phyloP scores from a whole-genome alignment of 345 rosid genomes.

The Eucalyptus virginea region DNA sequence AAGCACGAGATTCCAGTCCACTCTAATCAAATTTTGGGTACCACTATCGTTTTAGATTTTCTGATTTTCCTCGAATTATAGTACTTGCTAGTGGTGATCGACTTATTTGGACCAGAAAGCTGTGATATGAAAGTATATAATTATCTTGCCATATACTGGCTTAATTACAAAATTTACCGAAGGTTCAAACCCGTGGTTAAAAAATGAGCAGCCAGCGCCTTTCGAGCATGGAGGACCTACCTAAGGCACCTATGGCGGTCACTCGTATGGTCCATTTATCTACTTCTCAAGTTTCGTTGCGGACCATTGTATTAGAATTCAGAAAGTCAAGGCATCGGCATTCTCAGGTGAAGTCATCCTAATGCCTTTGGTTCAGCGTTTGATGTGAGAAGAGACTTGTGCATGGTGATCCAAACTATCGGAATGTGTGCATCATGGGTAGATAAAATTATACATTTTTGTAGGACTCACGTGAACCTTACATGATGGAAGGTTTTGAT shows the following conservation, averaged over 20 bases:
- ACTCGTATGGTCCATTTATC: neutral
- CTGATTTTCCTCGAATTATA: neutral
- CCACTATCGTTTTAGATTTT: neutral
- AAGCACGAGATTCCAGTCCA: neutral
- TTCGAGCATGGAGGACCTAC: neutral
- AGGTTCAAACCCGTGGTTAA: neutral
- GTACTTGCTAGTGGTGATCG: neutral
- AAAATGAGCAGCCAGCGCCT: neutral
- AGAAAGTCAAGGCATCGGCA: neutral
- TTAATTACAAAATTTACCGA: neutral
- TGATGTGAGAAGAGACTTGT: neutral
- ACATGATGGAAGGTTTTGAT: neutral
- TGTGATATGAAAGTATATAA: neutral
- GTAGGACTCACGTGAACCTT: neutral
- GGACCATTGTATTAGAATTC: neutral
- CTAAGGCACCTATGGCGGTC: neutral
- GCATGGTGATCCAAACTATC: neutral
- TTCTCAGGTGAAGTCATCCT: neutral
- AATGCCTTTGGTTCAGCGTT: neutral
- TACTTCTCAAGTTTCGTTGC: neutral
- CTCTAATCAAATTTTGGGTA: neutral
- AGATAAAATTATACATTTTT: neutral
- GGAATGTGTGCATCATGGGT: neutral
- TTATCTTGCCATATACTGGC: neutral
- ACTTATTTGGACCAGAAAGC: neutral